phyloP scores from a whole-genome alignment of 2,329 filamentous ascomycete genomes.

The Fusarium protoensiforme region DNA sequence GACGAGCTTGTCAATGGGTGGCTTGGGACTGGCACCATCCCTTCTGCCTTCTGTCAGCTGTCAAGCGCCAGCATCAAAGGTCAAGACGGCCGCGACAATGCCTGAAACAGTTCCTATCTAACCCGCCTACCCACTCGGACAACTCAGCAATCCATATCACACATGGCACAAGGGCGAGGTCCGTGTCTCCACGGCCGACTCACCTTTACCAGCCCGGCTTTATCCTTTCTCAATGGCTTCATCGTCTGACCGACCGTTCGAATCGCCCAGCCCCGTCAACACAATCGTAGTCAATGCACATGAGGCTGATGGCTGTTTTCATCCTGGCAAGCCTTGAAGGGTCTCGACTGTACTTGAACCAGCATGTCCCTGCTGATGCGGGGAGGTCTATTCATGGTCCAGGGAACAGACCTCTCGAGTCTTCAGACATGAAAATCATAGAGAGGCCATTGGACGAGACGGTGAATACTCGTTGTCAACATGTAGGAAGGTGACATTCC shows the following conservation, averaged over 20 bases:
- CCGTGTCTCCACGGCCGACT: neutral
- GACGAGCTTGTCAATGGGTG: neutral
- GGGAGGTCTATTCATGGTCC: neutral
- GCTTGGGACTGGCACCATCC: conserved; percentile 1
- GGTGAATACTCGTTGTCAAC: neutral
- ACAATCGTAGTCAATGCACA: neutral
- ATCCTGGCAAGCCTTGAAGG: neutral
- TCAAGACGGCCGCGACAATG: neutral
- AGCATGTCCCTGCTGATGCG: conserved; percentile 12
- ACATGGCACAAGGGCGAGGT: neutral
- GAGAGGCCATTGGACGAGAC: neutral
- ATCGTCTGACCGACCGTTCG: neutral
- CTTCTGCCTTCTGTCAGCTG: neutral
- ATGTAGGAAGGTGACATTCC: neutral
- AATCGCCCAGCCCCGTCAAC: neutral
- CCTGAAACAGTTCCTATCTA: neutral
- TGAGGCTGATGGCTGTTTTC: neutral
- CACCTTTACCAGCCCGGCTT: neutral
- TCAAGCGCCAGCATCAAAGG: neutral
- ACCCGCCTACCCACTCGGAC: neutral
- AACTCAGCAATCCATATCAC: neutral
- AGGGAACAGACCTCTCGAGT: neutral
- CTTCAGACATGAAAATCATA: neutral
- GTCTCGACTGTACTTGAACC: conserved; percentile 4
- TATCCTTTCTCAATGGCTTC: neutral